Percentiles rank a stretch among this genome's conserved stretches.
phyloP scores from a whole-genome alignment of 1,284 basidiomycete species.

The Crucibulum cyathiforme region DNA sequence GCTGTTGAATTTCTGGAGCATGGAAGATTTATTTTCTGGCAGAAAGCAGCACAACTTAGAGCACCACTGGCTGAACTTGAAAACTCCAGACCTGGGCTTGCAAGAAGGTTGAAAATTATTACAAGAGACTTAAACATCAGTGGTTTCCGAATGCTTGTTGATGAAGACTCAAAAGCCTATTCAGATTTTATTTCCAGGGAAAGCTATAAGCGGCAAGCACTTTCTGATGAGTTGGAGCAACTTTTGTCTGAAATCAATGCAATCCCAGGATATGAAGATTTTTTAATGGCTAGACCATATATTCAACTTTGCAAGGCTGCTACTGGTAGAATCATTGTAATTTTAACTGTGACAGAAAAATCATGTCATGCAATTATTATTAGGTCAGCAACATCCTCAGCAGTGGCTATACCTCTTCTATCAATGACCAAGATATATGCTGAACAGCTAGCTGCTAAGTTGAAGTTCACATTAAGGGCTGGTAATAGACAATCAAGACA shows the following conservation, averaged over 20 bases:
- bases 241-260: not conserved
- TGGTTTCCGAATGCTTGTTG: not conserved
- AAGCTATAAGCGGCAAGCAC: no score
- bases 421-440: not conserved
- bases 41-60: not conserved
- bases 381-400: not conserved
- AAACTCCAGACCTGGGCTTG: not conserved
- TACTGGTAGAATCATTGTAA: not conserved
- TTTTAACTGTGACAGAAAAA: not conserved
- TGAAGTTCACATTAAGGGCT: not conserved
- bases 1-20: constrained; percentile 4
- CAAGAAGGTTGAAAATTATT: not conserved
- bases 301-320: not conserved
- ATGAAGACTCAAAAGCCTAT: not conserved
- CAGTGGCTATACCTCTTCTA: not conserved
- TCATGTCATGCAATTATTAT: not conserved
- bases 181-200: no score
- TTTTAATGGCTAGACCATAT: not conserved
- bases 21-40: constrained; percentile 4
- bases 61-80: not conserved
- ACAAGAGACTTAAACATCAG: not conserved
- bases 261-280: not conserved
- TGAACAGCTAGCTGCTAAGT: not conserved
- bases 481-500: not conserved
- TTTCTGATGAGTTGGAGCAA: no score